Percentiles rank a stretch among this genome's conserved stretches.
phyloP scores from a whole-genome alignment of 495 filamentous ascomycete genomes.

The Lasiosphaeriaceae sp. region DNA sequence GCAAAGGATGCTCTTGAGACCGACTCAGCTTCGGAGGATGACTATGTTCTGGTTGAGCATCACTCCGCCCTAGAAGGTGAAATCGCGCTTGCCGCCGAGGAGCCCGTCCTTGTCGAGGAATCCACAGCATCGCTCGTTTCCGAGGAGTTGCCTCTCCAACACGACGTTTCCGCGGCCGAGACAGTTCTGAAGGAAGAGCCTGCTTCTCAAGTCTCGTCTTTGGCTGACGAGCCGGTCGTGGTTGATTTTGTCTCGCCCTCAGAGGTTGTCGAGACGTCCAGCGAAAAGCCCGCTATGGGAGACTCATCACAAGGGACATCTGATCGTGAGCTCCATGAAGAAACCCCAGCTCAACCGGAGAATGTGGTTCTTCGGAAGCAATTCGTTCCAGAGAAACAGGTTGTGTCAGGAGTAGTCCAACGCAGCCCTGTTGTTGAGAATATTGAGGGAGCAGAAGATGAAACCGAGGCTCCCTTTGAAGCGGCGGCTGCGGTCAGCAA shows the following conservation, averaged over 20 bases:
- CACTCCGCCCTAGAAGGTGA: not conserved
- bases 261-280: not conserved
- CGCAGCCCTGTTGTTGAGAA: no score
- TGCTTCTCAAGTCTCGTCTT: not conserved
- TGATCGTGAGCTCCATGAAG: not conserved
- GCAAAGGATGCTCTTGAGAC: not conserved
- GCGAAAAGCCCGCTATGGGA: not conserved
- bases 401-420: no score
- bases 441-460: not conserved
- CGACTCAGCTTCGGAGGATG: not conserved
- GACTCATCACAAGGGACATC: not conserved
- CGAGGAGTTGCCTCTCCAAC: not conserved
- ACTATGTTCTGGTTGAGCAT: not conserved
- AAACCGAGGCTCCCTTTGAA: not conserved
- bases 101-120: not conserved
- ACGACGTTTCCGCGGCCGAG: not conserved
- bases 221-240: not conserved
- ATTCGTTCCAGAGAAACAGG: no score
- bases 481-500: not conserved
- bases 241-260: not conserved
- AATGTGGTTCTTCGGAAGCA: no score
- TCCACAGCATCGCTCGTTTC: not conserved
- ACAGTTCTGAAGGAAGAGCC: not conserved
- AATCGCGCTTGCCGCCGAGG: not conserved
- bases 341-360: not conserved